phyloP scores from a whole-genome alignment of 768 basidiomycete species.

The Tulasnella sp. region DNA sequence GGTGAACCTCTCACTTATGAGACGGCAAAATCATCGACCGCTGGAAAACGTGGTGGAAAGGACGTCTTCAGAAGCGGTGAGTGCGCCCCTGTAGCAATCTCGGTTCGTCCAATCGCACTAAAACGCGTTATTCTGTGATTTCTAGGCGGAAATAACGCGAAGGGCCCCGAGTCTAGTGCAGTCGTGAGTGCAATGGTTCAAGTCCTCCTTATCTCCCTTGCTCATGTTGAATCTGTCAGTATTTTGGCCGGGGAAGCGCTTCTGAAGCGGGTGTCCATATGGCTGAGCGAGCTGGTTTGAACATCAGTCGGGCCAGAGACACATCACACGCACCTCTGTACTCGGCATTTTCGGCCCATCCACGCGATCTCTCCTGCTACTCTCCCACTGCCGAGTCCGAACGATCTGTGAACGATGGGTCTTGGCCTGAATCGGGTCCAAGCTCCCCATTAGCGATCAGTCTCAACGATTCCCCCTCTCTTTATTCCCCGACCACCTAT shows the following conservation, averaged over 20 bases:
- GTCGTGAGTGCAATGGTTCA: not conserved
- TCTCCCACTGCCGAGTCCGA: too few species aligned
- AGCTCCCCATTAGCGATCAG: slow-evolving; percentile 5
- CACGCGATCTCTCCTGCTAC: too few species aligned
- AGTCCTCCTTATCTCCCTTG: not conserved
- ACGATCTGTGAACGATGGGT: too few species aligned
- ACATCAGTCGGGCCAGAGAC: too few species aligned
- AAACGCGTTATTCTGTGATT: not conserved
- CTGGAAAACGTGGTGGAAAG: slow-evolving; percentile 3
- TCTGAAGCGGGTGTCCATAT: not conserved
- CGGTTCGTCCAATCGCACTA: not conserved
- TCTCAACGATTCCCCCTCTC: not conserved
- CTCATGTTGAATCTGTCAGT: not conserved
- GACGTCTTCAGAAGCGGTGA: slow-evolving; percentile 12
- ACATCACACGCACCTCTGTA: too few species aligned
- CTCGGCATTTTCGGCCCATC: too few species aligned
- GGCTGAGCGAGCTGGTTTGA: not conserved
- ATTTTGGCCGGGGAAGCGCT: slow-evolving; percentile 4
- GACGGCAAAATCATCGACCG: not conserved
- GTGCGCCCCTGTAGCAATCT: not conserved
- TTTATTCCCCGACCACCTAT: not conserved
- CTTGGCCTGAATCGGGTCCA: slow-evolving; percentile 3
- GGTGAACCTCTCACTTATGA: too few species aligned
- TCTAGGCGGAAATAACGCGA: slow-evolving; percentile 3
- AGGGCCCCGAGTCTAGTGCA: not conserved